Evolutionary conservation across 306 rosid genomes (phyloP), one percentile per base, ranked within the genome.

Genomic region (Betula pendula): DNA sequence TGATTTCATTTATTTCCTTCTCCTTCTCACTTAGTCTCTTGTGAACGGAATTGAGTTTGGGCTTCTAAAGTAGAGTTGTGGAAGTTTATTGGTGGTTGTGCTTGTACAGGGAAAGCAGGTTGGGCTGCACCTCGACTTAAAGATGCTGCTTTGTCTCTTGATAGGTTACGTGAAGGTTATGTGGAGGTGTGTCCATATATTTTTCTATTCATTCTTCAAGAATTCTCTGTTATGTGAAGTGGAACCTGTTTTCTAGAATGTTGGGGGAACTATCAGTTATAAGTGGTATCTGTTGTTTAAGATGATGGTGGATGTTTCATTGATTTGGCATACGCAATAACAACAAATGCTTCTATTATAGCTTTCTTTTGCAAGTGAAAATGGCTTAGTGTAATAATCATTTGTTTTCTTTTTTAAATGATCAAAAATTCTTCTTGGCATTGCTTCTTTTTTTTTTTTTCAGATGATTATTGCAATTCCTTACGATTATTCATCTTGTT

Each of bases 41-140:
- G 20, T 33, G 69, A 33, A 44, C 69, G 73, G 52, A 42, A 56
- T 58, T 27, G 43, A 25, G 67, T 72, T 48, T 86, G 19, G 75
- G 70, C 33, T 33, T 43, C 65, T 70, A 75, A 45, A 74, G 27
- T 45, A 16, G 17, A 43, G 62, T 25, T 63, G 52, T 50, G 78
- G 49, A 82, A 75, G 24, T 72, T 73, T 72, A 11, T 48, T 77
- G 78, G 62, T 70, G 59, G 7, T 53, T 74, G 79, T 82, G 73
- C 27, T 70, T 79, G 16, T 58, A 14, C 84, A 94, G 97, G 98
- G 80, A 94, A 84, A 79, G 72, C 84, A 16, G 96, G 97, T 77
- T 90, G 96, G 96, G 96, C 97, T 13, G 98, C 98, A 4, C 98
- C 97, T 65, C 95, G 95, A 77, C 97, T 94, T 58, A 94, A 90